A percentile compares a stretch with the other conserved stretches of the same genome.
Conservation (phyloP, 192 early-diverging fungal species). For the Radiomyces spectabilis region DNA sequence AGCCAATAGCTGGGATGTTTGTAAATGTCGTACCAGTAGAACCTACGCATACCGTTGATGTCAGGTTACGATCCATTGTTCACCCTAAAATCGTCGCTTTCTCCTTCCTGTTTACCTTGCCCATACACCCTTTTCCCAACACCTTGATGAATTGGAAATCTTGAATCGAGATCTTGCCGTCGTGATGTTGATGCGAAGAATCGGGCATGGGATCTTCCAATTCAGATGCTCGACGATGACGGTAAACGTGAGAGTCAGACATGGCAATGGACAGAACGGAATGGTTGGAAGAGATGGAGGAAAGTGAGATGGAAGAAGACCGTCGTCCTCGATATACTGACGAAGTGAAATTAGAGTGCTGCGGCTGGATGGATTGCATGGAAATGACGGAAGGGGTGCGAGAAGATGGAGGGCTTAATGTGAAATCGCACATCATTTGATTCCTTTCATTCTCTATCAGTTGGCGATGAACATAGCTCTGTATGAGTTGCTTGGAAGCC, state of each 20-base stretch:
- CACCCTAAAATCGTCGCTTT: background rate
- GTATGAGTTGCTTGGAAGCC: background rate
- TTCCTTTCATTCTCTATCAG: background rate
- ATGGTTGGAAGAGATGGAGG: no score
- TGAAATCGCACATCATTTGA: background rate
- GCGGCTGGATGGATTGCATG: background rate
- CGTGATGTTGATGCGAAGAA: background rate
- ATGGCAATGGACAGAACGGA: background rate
- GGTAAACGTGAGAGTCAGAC: background rate
- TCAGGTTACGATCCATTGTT: conserved; percentile 29
- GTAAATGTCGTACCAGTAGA: background rate
- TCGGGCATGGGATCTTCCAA: background rate
- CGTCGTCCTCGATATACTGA: no score
- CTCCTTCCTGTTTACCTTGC: conserved; percentile 35
- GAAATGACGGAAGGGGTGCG: background rate
- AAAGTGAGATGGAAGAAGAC: no score
- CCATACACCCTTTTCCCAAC: conserved; percentile 50
- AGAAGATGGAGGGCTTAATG: background rate
- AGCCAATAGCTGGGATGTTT: conserved; percentile 27
- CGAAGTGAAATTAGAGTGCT: conserved; percentile 7
- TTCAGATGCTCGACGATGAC: background rate
- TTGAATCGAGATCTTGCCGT: conserved; percentile 20
- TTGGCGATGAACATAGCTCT: background rate
- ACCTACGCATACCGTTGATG: conserved; percentile 13
- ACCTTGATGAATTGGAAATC: conserved; percentile 44